Evolutionary conservation across 352 stramenopile genomes (phyloP).

Genomic region (Pythium guiyangense): DNA sequence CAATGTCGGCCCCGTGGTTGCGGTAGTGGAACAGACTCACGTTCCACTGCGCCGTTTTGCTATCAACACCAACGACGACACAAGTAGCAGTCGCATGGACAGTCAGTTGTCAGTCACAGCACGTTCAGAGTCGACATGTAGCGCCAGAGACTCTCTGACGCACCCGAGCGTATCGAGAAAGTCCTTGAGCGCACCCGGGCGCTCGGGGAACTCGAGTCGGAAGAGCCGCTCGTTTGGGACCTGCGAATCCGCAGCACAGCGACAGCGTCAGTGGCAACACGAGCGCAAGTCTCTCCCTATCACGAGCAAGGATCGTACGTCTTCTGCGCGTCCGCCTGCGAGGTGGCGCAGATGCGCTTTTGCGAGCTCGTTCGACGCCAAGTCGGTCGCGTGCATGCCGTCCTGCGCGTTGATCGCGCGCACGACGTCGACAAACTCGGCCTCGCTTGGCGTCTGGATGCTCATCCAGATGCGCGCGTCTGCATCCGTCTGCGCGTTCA

Average conservation of each 20-base stretch:
- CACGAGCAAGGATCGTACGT: too few species aligned
- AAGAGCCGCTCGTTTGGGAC: slow-evolving; percentile 94
- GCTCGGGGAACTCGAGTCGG: slow-evolving; percentile 95
- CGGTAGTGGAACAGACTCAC: slow-evolving; percentile 99
- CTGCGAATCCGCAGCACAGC: slow-evolving; percentile 12
- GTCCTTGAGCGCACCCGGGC: slow-evolving; percentile 85
- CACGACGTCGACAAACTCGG: slow-evolving; percentile 62
- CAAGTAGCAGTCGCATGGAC: too few species aligned
- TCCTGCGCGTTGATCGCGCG: slow-evolving; percentile 53
- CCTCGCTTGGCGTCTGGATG: slow-evolving; percentile 88
- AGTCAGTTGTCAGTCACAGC: too few species aligned
- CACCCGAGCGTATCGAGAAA: slow-evolving; percentile 90
- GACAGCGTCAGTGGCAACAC: too few species aligned
- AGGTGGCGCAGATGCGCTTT: slow-evolving; percentile 96
- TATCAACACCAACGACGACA: too few species aligned
- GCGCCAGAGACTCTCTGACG: slow-evolving; percentile 4
- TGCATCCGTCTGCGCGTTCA: slow-evolving; percentile 65
- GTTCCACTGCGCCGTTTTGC: slow-evolving; percentile 85
- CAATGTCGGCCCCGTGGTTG: slow-evolving; percentile 98
- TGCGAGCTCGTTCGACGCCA: slow-evolving; percentile 95
- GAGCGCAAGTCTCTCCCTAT: too few species aligned
- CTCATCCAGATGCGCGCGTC: slow-evolving; percentile 94
- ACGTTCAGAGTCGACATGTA: too few species aligned
- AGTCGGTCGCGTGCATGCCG: slow-evolving; percentile 91
- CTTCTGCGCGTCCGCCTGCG: slow-evolving; percentile 84